A percentile compares a stretch with the other conserved stretches of the same genome.
Conservation (phyloP, 495 filamentous ascomycete genomes). For the Delitschia confertaspora region DNA sequence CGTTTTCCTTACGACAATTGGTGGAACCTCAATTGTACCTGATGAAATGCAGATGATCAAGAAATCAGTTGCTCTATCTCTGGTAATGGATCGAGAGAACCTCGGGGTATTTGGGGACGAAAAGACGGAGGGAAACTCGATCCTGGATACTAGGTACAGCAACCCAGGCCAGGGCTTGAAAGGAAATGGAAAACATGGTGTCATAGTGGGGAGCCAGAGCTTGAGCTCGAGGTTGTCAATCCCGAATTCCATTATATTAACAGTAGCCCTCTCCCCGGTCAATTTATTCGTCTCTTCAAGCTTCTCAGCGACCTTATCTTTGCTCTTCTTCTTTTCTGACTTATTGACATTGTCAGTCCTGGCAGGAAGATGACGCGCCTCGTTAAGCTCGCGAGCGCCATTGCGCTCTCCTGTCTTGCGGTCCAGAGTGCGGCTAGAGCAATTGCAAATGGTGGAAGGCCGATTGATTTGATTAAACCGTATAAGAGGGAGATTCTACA, state of each 20-base stretch:
- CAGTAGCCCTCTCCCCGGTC: too few relatives aligned
- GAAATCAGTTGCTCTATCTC: not conserved
- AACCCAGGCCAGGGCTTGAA: not conserved
- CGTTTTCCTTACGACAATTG: conserved; percentile 10
- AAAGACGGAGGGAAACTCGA: not conserved
- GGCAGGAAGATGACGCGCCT: conserved; percentile 17
- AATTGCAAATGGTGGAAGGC: conserved; percentile 22
- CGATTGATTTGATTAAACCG: conserved; percentile 29
- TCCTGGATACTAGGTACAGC: too few relatives aligned
- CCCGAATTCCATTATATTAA: too few relatives aligned
- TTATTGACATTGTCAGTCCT: conserved; percentile 1
- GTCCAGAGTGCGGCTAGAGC: conserved; percentile 22
- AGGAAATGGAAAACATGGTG: conserved; percentile 2
- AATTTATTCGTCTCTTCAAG: too few relatives aligned
- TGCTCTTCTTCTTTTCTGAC: not conserved
- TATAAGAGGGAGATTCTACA: conserved; percentile 34
- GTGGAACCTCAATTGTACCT: conserved; percentile 11
- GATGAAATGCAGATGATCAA: not conserved
- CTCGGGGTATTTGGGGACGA: conserved; percentile 6
- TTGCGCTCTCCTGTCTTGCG: conserved; percentile 19
- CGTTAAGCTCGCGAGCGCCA: conserved; percentile 14
- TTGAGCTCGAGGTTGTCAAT: not conserved
- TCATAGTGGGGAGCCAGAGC: conserved; percentile 6
- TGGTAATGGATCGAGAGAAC: not conserved
- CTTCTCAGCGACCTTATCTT: too few relatives aligned